Conservation (phyloP, 306 rosid species). For the Cicer chorassanicum region DNA sequence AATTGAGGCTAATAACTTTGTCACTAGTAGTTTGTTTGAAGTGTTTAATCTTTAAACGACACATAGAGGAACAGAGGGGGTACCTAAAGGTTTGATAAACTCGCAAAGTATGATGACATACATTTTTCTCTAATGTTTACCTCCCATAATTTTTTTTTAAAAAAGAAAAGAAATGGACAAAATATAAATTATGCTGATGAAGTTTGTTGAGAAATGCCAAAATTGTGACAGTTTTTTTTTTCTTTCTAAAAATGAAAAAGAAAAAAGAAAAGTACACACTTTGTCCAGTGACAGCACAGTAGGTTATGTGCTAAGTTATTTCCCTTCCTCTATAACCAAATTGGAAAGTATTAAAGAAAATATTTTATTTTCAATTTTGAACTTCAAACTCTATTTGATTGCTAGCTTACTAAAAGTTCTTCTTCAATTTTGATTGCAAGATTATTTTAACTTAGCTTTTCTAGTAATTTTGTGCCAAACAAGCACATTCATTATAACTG, state of each 20-base stretch:
- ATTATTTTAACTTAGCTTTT: neutral
- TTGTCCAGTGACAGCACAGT: neutral
- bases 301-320: slow-evolving; percentile 8
- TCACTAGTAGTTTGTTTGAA: neutral
- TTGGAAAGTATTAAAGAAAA: neutral
- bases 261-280: neutral
- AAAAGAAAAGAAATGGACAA: neutral
- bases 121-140: slow-evolving; percentile 15
- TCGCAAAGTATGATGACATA: neutral
- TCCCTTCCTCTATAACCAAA: neutral
- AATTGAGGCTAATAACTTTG: neutral
- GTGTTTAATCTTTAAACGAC: no score
- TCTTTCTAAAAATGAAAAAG: neutral
- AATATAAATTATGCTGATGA: slow-evolving; percentile 22
- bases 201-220: slow-evolving; percentile 44
- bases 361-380: neutral
- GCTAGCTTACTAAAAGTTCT: neutral
- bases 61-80: no score
- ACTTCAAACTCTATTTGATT: neutral
- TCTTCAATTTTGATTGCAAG: neutral
- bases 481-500: neutral
- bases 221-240: slow-evolving; percentile 5
- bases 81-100: slow-evolving; percentile 1
- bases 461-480: slow-evolving; percentile 12
- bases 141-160: neutral